Base-by-base conservation (phyloP, 306 rosid genomes). In the Comarum palustre region DNA sequence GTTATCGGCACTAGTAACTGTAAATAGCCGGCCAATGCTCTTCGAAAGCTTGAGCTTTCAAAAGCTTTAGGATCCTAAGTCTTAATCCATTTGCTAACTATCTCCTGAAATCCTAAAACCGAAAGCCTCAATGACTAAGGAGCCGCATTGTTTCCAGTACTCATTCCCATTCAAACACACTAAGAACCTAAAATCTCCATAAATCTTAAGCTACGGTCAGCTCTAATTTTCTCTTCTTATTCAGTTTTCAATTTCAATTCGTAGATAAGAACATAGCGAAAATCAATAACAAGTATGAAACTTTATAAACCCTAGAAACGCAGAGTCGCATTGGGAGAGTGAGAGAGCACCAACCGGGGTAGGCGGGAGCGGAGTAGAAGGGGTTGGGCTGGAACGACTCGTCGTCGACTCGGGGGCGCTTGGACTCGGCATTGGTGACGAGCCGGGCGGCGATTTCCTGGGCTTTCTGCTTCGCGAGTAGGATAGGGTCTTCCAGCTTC, bases 361-460 rank as follows among this genome's bases (percentile, higher is more conserved):
- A 72, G 4, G 83, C 64, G 6, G 83, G 63, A 22, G 85, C 50
- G 16, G 71, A 29, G 52, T 64, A 69, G 7, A 70, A 38, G 5
- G 78, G 72, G 65, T 50, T 64, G 25, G 83, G 42, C 12, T 73
- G 70, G 17, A 76, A 69, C 4, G 83, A 58, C 36, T 76, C 78
- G 46, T 73, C 74, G 73, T 48, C 34, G 32, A 78, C 70, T 17
- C 86, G 82, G 71, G 84, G 86, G 32, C 85, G 86, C 73, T 84
- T 84, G 2, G 88, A 79, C 78, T 81, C 88, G 36, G 86, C 84
- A 78, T 76, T 79, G 75, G 82, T 73, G 14, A 81, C 73, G 57
- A 84, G 84, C 32, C 82, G 77, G 32, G 83, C 79, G 57, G 84
- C 85, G 65, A 81, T 84, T 81, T 84, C 88, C 66, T 81, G 88